Evolutionary conservation across 345 rosid genomes (phyloP), one percentile per base, ranked within the genome.

Genomic region (Balakata baccata): DNA sequence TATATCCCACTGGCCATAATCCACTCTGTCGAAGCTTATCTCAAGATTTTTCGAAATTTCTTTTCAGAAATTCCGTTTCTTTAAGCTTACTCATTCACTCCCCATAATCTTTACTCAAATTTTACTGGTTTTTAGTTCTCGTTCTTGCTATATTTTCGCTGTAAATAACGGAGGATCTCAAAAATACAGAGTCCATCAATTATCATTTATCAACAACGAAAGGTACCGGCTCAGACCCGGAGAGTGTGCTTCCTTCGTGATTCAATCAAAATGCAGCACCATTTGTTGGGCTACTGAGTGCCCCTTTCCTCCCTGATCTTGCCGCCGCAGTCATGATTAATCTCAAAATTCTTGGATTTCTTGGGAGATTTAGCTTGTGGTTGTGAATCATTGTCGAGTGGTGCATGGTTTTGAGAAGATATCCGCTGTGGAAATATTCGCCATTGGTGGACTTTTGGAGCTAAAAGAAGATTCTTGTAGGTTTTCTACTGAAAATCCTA

Each of bases 311-410:
- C 6, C 25, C 63, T 25, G 78, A 58, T 79, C 72, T 59, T 57
- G 64, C 11, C 50, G n/a, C 66, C 11, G 23, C 39, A 37, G 50
- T 70, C 77, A 77, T 77, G 79, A 79, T 84, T 64, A 82, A 73
- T 71, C 83, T 82, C 79, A 80, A 80, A 84, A 82, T 80, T 70
- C 78, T 79, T 45, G 81, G 72, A 62, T 73, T 73, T 71, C 38
- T 66, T 68, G 71, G 47, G 37, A 20, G 25, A 34, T 68, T 68
- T 17, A 18, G 71, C 68, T 45, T 7, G 29, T 64, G 50, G 50
- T 64, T 60, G n/a, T 25, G 57, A 20, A 34, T 38, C 71, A 38
- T 58, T 47, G n/a, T 11, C 3, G 17, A 29, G 10, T 43, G 68
- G 61, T 51, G 75, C 71, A 47, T 61, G 69, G 69, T 66, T 66